These are phyloP conservation scores for Coniosporium apollinis DNA, from an alignment of 495 filamentous ascomycete genomes.

Conservation along the genomic window DNA sequence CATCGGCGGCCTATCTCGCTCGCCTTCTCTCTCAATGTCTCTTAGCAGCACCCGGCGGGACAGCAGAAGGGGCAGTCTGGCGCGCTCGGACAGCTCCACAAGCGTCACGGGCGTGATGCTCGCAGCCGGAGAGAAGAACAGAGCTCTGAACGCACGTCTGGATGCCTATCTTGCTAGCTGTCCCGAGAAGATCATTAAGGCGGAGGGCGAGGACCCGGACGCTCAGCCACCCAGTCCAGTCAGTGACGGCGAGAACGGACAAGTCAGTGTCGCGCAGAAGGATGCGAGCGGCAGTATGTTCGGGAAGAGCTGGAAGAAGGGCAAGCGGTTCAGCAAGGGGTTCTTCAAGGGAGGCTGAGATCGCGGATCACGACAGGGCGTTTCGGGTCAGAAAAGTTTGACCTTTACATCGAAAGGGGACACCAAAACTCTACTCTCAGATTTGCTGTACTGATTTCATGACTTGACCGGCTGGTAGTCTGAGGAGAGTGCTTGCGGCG, in stretches of 20 bases:
- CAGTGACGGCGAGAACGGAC: background rate
- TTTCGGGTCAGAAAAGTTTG: no score
- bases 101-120: constrained; percentile 15
- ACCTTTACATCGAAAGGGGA: no score
- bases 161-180: constrained; percentile 16
- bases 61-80: constrained; percentile 14
- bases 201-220: constrained; percentile 9
- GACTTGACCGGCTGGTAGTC: no score
- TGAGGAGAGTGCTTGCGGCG: no score
- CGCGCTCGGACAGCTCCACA: constrained; percentile 16
- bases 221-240: constrained; percentile 1
- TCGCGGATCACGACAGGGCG: background rate
- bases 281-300: background rate
- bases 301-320: constrained; percentile 6
- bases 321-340: background rate
- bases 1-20: constrained; percentile 11
- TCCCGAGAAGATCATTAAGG: constrained; percentile 10
- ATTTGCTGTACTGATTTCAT: no score
- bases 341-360: constrained; percentile 1
- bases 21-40: constrained; percentile 8
- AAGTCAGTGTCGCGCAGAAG: background rate
- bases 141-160: constrained; percentile 20
- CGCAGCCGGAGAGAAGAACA: constrained; percentile 16
- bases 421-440: no score
- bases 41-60: constrained; percentile 3